A percentile compares a stretch with the other conserved stretches of the same genome.
phyloP scores from a whole-genome alignment of 2,329 filamentous ascomycete genomes.

The Cercospora sesami region DNA sequence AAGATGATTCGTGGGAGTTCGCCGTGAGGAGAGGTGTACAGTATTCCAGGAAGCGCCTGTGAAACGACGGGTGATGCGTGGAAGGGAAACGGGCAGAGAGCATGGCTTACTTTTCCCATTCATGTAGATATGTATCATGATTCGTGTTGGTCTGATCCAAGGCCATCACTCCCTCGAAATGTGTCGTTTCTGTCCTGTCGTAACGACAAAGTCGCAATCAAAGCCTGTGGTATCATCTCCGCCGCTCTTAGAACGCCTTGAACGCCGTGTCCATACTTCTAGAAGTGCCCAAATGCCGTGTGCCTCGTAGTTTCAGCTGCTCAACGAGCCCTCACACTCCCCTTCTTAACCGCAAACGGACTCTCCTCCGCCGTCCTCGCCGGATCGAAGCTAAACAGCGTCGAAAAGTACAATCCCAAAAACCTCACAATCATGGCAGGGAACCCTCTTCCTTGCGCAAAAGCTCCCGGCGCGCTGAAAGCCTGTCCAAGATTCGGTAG shows the following conservation, averaged over 20 bases:
- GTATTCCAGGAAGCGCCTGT: neutral
- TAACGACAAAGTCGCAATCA: conserved; percentile 10
- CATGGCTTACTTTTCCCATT: neutral
- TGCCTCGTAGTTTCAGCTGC: no score
- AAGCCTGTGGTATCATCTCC: conserved; percentile 6
- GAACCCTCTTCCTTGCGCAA: conserved; percentile 39
- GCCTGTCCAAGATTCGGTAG: conserved; percentile 27
- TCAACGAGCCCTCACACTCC: conserved; percentile 24
- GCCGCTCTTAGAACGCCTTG: neutral
- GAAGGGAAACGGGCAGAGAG: neutral
- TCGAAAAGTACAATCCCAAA: conserved; percentile 49
- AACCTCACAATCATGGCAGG: conserved; percentile 47
- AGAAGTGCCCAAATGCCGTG: no score
- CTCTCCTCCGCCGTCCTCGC: conserved; percentile 47
- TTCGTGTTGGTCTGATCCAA: neutral
- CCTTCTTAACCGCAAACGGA: conserved; percentile 44
- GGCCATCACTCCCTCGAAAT: neutral
- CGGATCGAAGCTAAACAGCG: conserved; percentile 49
- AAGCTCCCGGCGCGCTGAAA: conserved; percentile 34
- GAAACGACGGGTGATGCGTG: neutral
- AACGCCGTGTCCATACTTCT: neutral
- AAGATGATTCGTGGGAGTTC: neutral
- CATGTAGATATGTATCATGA: neutral
- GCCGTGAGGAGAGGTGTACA: neutral
- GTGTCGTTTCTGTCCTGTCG: neutral